phyloP scores from a whole-genome alignment of 345 rosid species.

The Odontarrhena argentea region DNA sequence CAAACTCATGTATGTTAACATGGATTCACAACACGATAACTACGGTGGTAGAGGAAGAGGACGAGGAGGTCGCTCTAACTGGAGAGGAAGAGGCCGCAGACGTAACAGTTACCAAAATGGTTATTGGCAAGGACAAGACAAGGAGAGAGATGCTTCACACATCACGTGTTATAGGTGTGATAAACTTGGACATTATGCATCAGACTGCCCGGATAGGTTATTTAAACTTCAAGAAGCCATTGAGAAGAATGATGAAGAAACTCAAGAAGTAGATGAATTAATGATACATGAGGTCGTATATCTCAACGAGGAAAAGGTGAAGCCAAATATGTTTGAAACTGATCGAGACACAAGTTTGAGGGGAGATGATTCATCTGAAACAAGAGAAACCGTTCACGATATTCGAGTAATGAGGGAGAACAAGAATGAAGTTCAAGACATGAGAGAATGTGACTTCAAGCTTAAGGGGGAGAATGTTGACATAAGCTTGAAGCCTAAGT shows the following conservation, averaged over 20 bases:
- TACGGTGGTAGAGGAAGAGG: not conserved
- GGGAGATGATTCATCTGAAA: too few relatives aligned
- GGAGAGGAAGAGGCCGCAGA: not conserved
- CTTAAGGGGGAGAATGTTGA: too few relatives aligned
- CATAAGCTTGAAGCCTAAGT: too few relatives aligned
- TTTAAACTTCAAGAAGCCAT: not conserved
- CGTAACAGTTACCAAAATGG: not conserved
- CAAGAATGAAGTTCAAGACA: too few relatives aligned
- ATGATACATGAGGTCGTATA: not conserved
- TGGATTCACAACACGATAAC: too few relatives aligned
- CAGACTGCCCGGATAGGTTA: not conserved
- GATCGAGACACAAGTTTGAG: too few relatives aligned
- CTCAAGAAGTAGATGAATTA: not conserved
- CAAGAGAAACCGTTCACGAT: too few relatives aligned
- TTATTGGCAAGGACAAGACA: not conserved
- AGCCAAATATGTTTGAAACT: too few relatives aligned
- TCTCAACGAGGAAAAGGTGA: not conserved
- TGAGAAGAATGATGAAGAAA: not conserved
- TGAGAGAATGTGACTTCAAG: too few relatives aligned
- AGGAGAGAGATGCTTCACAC: not conserved
- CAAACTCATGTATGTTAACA: too few relatives aligned
- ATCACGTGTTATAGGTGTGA: not conserved
- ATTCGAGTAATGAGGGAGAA: too few relatives aligned
- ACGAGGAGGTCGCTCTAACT: not conserved
- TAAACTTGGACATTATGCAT: not conserved